Percentiles rank a stretch among this genome's conserved stretches.
phyloP scores from a whole-genome alignment of 768 basidiomycete species.

The Collybia nuda region DNA sequence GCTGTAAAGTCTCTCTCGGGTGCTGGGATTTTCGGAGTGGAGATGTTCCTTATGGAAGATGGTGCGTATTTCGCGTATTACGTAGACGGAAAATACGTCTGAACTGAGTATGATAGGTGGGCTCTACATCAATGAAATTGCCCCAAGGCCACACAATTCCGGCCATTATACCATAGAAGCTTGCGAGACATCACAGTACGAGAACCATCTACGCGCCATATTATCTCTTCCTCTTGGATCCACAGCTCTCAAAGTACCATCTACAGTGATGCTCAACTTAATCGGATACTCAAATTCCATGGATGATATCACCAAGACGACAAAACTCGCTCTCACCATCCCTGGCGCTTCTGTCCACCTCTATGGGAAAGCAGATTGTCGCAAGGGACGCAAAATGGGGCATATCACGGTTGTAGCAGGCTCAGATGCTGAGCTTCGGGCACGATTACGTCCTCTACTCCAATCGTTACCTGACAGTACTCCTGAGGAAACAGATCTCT shows the following conservation, averaged over 20 bases:
- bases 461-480: conserved; percentile 54
- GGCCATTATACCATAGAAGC: conserved; percentile 99
- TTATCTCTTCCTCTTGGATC: conserved; percentile 88
- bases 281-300: conserved; percentile 78
- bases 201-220: conserved; percentile 95
- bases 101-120: conserved; percentile 44
- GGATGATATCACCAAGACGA: conserved; percentile 54
- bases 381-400: conserved; percentile 96
- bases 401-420: conserved; percentile 89
- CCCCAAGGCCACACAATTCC: conserved; percentile 97
- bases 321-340: conserved; percentile 58
- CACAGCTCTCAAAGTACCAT: conserved; percentile 82
- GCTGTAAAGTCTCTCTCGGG: conserved; percentile 80
- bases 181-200: conserved; percentile 94
- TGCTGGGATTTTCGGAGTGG: conserved; percentile 95
- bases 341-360: conserved; percentile 85
- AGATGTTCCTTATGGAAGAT: conserved; percentile 92
- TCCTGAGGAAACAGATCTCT: conserved; percentile 48
- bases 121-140: conserved; percentile 93
- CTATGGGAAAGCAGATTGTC: conserved; percentile 90
- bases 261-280: conserved; percentile 91
- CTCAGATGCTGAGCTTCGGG: conserved; percentile 72
- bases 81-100: neutral
- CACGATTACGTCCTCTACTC: conserved; percentile 74
- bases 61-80: conserved; percentile 45